A percentile compares a stretch with the other conserved stretches of the same genome.
These are phyloP conservation scores for Populus hybrid DNA, from an alignment of 441 rosid genomes.

Conservation along the genomic window DNA sequence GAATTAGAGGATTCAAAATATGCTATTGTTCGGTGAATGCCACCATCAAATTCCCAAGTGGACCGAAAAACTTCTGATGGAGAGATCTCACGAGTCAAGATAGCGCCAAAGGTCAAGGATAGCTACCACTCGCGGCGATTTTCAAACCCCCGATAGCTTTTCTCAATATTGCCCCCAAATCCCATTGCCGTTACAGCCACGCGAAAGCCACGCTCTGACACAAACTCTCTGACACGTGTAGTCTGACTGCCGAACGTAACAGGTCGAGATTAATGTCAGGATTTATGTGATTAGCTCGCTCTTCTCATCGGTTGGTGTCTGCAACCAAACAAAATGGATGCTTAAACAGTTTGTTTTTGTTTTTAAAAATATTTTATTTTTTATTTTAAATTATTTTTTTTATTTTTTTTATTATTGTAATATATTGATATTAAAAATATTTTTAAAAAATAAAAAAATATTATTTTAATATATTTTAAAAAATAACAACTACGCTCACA, in stretches of 20 bases:
- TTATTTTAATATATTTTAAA: too few relatives aligned
- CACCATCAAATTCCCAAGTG: not conserved
- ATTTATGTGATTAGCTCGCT: not conserved
- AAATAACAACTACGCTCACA: too few relatives aligned
- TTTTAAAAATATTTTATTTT: too few relatives aligned
- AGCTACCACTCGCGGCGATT: conserved; percentile 26
- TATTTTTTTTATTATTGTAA: too few relatives aligned
- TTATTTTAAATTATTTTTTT: too few relatives aligned
- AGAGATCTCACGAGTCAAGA: conserved; percentile 1
- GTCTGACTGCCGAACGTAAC: not conserved
- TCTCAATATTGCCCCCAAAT: conserved; percentile 3
- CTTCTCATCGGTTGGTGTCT: conserved; percentile 16
- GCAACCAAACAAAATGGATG: conserved; percentile 3
- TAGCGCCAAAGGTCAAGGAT: conserved; percentile 30
- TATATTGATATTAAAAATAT: too few relatives aligned
- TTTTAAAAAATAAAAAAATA: too few relatives aligned
- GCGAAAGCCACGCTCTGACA: conserved; percentile 32
- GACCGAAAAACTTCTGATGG: not conserved
- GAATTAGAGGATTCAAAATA: not conserved
- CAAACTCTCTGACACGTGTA: conserved; percentile 22
- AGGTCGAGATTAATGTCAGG: conserved; percentile 5
- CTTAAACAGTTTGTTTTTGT: not conserved
- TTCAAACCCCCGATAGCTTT: conserved; percentile 19
- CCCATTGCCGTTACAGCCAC: conserved; percentile 23
- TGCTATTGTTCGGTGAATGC: not conserved